Evolutionary conservation across 108 stramenopile genomes (phyloP), one percentile per base, ranked within the genome.

Genomic region (Pseudonitzschia pungens): DNA sequence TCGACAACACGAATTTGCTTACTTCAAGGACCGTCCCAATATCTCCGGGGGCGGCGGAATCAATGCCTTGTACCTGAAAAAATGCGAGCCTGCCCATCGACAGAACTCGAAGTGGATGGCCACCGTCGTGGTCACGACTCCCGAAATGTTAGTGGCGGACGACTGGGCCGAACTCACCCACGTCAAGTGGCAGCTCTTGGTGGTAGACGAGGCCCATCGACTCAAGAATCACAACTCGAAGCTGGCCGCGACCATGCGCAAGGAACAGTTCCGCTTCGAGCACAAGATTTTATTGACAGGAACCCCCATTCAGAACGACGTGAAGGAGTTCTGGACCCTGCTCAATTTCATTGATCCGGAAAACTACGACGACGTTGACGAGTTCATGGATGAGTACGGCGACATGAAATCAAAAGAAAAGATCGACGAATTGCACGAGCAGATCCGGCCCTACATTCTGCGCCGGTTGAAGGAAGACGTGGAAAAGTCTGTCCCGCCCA

Each of bases 161-260:
- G 95, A 95, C 74, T 83, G 79, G 53, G 69, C 72, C 11, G 95
- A 94, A 72, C 82, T 98, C 12, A 71, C 87, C 4, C 83, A 81
- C 8, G 80, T 96, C 43, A 52, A 84, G n/a, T 98, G 96, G 96
- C 88, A 92, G 40, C 70, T 84, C 22, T 44, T 98, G 42, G 87
- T 99, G 6, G 97, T 99, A n/a, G 98, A 99, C 74, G 98, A 99
- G 63, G 97, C 96, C 4, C 99, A 99, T 75, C 84, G 96, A 18
- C 80, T 99, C 64, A 99, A 99, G 77, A 99, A 97, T 76, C 91
- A 92, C 68, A 83, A 78, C 60, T 92, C 94, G 27, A 96, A 98
- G 78, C 83, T 98, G 40, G 92, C 96, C 16, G 68, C 81, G 57
- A 94, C 89, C 50, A 75, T 98, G 57, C 81, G 92, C 11, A 89